phyloP scores from a whole-genome alignment of 139 green algal genomes.

The Micromonas pusilla region DNA sequence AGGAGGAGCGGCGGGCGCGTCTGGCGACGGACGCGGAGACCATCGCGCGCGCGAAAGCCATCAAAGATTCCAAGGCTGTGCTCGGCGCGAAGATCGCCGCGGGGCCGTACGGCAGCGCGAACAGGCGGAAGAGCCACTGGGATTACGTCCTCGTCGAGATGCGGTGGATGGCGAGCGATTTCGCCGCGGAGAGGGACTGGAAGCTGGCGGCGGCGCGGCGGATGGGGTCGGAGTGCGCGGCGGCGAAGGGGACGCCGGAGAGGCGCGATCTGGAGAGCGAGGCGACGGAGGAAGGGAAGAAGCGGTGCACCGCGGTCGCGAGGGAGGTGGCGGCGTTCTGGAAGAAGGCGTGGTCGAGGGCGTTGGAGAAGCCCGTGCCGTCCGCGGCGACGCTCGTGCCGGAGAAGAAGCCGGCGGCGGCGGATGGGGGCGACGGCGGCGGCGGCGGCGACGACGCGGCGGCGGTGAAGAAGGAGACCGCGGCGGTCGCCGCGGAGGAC shows the following conservation, averaged over 20 bases:
- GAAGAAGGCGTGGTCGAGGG: neutral
- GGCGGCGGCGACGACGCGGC: neutral
- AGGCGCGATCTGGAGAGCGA: neutral
- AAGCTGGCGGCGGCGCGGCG: conserved; percentile 37
- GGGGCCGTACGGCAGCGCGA: neutral
- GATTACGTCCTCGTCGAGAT: conserved; percentile 54
- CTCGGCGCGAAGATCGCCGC: neutral
- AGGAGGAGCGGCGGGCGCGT: neutral
- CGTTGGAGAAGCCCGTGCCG: neutral
- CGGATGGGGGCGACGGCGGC: neutral
- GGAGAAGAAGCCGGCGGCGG: neutral
- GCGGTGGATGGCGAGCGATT: conserved; percentile 57
- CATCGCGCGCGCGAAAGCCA: neutral
- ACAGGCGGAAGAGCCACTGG: conserved; percentile 36
- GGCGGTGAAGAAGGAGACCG: neutral
- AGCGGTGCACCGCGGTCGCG: neutral
- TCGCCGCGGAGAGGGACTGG: conserved; percentile 61
- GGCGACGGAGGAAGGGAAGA: neutral
- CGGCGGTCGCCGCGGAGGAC: neutral
- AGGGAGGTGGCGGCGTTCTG: neutral
- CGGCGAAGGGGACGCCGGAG: neutral
- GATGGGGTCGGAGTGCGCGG: no score
- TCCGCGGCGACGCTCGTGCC: neutral
- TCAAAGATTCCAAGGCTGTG: neutral
- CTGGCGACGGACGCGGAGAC: neutral